Evolutionary conservation across 169 alveolate species (phyloP).

Genomic region (Plasmodium billcollinsi): DNA sequence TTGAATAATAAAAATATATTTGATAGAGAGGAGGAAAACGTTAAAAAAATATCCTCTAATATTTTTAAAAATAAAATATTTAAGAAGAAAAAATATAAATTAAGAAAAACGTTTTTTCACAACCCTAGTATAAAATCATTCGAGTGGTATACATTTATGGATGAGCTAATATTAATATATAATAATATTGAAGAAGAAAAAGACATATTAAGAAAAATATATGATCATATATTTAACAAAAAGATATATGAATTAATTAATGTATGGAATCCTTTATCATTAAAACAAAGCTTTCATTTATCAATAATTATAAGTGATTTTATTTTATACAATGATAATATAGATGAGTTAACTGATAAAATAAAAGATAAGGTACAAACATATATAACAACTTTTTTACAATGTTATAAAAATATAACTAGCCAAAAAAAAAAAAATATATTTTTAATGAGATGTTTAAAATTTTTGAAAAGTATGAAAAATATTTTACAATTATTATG

Average conservation of each 20-base stretch:
- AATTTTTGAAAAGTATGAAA: slow-evolving; percentile 40
- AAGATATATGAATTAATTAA: slow-evolving; percentile 52
- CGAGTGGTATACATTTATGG: slow-evolving; percentile 70
- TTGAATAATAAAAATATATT: neutral
- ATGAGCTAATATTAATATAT: slow-evolving; percentile 35
- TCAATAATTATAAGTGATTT: slow-evolving; percentile 38
- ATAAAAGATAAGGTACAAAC: slow-evolving; percentile 21
- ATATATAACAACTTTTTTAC: slow-evolving; percentile 34
- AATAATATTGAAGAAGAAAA: slow-evolving; percentile 21
- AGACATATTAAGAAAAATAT: slow-evolving; percentile 26
- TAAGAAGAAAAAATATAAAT: slow-evolving; percentile 38
- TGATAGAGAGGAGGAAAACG: neutral
- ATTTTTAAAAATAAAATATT: slow-evolving; percentile 14
- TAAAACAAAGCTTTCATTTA: slow-evolving; percentile 68
- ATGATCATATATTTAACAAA: slow-evolving; percentile 30
- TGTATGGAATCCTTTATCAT: slow-evolving; percentile 60
- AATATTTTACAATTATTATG: slow-evolving; percentile 12
- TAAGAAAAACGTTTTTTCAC: slow-evolving; percentile 19
- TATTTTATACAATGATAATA: slow-evolving; percentile 25
- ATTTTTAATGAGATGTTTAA: slow-evolving; percentile 74
- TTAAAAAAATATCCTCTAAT: neutral
- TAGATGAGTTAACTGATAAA: slow-evolving; percentile 3
- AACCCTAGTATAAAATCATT: slow-evolving; percentile 60
- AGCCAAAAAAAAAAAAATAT: slow-evolving; percentile 49
- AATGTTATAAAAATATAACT: slow-evolving; percentile 40